phyloP scores from a whole-genome alignment of 352 stramenopile genomes.

The Phytopythium ostracodes region DNA sequence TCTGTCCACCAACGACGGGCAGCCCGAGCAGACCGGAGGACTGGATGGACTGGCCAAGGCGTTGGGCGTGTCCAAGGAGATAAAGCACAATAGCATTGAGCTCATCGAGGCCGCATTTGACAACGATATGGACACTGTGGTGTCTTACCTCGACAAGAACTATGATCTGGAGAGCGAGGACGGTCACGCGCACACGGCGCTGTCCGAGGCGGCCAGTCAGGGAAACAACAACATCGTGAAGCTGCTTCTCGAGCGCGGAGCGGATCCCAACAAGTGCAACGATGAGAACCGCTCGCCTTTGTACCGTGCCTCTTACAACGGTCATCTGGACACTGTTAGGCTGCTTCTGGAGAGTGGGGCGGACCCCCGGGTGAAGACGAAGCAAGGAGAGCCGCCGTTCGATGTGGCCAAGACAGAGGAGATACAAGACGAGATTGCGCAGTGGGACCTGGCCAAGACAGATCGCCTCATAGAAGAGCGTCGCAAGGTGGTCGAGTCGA shows the following conservation, averaged over 20 bases:
- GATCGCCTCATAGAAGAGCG: conserved; percentile 62
- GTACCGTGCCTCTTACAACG: conserved; percentile 87
- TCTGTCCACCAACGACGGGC: conserved; percentile 9
- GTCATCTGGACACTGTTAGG: conserved; percentile 60
- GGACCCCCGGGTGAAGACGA: conserved; percentile 65
- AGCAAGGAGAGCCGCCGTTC: conserved; percentile 77
- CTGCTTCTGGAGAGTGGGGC: conserved; percentile 68
- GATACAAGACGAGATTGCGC: conserved; percentile 45
- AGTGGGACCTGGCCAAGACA: conserved; percentile 74
- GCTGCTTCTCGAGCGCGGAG: conserved; percentile 69
- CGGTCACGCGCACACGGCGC: conserved; percentile 77
- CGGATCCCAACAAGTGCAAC: conserved; percentile 85
- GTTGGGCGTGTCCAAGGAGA: conserved; percentile 53
- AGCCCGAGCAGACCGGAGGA: conserved; percentile 4
- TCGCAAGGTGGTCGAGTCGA: conserved; percentile 59
- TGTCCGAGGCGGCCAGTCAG: conserved; percentile 87
- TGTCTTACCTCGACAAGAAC: conserved; percentile 75
- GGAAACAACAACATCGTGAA: conserved; percentile 64
- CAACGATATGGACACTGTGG: conserved; percentile 68
- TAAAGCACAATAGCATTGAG: conserved; percentile 70
- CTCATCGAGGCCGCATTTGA: conserved; percentile 90
- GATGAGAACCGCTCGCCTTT: conserved; percentile 79
- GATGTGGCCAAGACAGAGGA: conserved; percentile 83
- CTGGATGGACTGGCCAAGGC: conserved; percentile 30
- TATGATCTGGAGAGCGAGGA: conserved; percentile 87